These are phyloP conservation scores for Pterulicium gracile DNA, from an alignment of 1,284 basidiomycete genomes.

Conservation along the genomic window DNA sequence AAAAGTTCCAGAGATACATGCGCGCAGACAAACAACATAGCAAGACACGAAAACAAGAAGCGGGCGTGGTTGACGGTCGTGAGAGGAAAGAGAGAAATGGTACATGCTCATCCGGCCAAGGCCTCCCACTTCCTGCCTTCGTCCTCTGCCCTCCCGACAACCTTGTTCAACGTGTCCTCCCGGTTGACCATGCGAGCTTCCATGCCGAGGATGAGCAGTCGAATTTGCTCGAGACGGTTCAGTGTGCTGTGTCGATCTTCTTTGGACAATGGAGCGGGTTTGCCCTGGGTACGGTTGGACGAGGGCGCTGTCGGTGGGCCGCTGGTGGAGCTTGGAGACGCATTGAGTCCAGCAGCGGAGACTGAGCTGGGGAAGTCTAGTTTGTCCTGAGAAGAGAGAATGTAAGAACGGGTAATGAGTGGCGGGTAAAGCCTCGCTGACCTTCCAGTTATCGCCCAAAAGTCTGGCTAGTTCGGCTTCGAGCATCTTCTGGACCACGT, in stretches of 20 bases:
- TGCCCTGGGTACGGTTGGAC: constrained; percentile 14
- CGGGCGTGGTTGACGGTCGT: too few species aligned
- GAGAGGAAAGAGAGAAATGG: too few species aligned
- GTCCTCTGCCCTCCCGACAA: constrained; percentile 47
- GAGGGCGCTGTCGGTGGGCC: constrained; percentile 10
- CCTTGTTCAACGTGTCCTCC: constrained; percentile 51
- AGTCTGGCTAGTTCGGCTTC: constrained; percentile 58
- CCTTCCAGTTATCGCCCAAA: constrained; percentile 68
- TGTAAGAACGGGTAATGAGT: not conserved
- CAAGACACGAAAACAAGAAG: too few species aligned
- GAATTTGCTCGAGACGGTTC: constrained; percentile 60
- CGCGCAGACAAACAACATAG: too few species aligned
- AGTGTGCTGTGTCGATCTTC: constrained; percentile 22
- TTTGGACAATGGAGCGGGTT: constrained; percentile 10
- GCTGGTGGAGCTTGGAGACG: not conserved
- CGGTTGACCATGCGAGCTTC: constrained; percentile 57
- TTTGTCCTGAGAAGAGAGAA: not conserved
- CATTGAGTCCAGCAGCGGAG: not conserved
- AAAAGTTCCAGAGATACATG: too few species aligned
- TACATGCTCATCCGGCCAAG: too few species aligned
- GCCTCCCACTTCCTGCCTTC: constrained; percentile 44
- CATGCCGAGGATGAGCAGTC: constrained; percentile 64
- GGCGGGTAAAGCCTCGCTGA: not conserved
- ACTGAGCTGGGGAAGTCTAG: not conserved
- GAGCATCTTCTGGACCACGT: constrained; percentile 55